phyloP scores from a whole-genome alignment of 345 rosid genomes.

The Camelina laxa region DNA sequence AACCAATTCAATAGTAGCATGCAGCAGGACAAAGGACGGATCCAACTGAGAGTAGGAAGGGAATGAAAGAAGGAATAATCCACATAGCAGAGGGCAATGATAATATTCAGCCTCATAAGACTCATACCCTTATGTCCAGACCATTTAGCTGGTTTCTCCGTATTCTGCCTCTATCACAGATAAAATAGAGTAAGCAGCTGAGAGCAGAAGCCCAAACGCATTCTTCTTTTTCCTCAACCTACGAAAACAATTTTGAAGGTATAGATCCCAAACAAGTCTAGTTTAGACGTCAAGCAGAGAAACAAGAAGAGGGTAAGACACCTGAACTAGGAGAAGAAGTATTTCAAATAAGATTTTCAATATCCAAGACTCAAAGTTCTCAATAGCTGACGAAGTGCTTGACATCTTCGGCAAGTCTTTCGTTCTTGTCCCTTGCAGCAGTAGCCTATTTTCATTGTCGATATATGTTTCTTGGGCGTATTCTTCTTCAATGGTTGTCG shows the following conservation, averaged over 20 bases:
- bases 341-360: constrained; percentile 83
- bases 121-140: constrained; percentile 91
- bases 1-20: constrained; percentile 11
- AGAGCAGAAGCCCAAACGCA: constrained; percentile 96
- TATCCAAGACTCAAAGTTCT: constrained; percentile 90
- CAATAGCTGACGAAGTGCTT: constrained; percentile 67
- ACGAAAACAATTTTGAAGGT: constrained; percentile 39
- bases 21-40: constrained; percentile 14
- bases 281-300: constrained; percentile 27
- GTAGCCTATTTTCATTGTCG: constrained; percentile 61
- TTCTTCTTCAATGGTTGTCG: constrained; percentile 84
- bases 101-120: constrained; percentile 22
- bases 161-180: constrained; percentile 89
- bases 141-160: constrained; percentile 78
- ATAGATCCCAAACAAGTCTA: constrained; percentile 22
- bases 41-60: constrained; percentile 22
- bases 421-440: constrained; percentile 55
- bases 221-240: constrained; percentile 91
- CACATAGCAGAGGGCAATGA: constrained; percentile 25
- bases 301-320: constrained; percentile 35
- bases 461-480: constrained; percentile 72
- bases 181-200: constrained; percentile 95
- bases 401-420: constrained; percentile 57
- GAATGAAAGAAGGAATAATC: constrained; percentile 9
- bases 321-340: constrained; percentile 98